These are phyloP conservation scores for Murraya koenigii DNA, from an alignment of 345 rosid genomes.

Conservation along the genomic window DNA sequence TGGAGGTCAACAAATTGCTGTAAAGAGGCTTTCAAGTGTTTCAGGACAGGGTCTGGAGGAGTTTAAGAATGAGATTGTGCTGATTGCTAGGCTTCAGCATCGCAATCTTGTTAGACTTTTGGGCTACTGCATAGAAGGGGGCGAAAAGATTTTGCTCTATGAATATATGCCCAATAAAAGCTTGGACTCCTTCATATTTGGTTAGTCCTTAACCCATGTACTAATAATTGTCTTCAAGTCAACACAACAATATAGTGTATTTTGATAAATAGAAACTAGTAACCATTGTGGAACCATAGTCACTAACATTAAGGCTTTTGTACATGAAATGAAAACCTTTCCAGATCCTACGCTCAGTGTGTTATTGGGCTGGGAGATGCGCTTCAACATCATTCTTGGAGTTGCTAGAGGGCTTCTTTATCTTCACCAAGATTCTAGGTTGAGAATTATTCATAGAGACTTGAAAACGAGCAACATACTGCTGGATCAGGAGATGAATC, in stretches of 20 bases:
- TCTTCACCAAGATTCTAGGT: constrained; percentile 75
- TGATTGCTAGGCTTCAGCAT: constrained; percentile 60
- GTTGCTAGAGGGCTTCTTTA: constrained; percentile 62
- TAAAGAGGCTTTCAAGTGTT: constrained; percentile 55
- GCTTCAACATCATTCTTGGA: constrained; percentile 52
- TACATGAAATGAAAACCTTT: neutral
- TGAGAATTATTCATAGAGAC: constrained; percentile 72
- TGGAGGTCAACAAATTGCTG: constrained; percentile 51
- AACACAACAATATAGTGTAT: neutral
- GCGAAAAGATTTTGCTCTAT: constrained; percentile 51
- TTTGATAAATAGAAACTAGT: neutral
- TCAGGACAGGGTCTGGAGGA: constrained; percentile 63
- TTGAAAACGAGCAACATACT: constrained; percentile 60
- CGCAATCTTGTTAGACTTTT: constrained; percentile 54
- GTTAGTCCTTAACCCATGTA: constrained; percentile 26
- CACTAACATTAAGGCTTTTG: neutral
- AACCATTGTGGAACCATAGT: too few relatives aligned
- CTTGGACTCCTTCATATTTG: constrained; percentile 54
- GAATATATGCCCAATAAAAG: constrained; percentile 65
- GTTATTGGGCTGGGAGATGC: constrained; percentile 46
- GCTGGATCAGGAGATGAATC: constrained; percentile 64
- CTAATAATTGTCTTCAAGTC: neutral
- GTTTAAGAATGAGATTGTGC: constrained; percentile 53
- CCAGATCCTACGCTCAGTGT: constrained; percentile 35
- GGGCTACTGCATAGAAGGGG: constrained; percentile 46